Evolutionary conservation across 2,329 filamentous ascomycete species (phyloP), one percentile per base, ranked within the genome.

Genomic region (Cercospora sp.): DNA sequence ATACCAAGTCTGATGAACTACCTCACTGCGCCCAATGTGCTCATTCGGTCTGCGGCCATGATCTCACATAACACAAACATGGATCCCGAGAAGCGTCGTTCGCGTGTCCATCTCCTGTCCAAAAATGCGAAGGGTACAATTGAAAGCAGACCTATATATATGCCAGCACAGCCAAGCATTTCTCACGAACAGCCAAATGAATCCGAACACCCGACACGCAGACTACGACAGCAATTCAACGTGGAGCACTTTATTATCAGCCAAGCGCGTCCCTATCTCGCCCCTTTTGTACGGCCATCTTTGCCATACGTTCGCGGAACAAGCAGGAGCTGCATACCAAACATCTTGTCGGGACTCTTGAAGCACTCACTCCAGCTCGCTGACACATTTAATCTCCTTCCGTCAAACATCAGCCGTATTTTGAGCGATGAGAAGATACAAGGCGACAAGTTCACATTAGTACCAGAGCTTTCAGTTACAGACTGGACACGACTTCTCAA

Each of bases 201-300:
- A n/a, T 28, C 53, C 26, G 64, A 66, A 13, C 58, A 66, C 32
- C 88, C 88, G 0, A 85, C 95, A 1, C 85, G 88, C 64, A 87
- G 92, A 45, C 89, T 95, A 32, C 88, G 90, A 6, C 91, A 94
- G 80, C 86, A 94, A 10, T 95, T 95, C 85, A 96, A 96, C 77
- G 92, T 96, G 63, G 96, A 97, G 77, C 94, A 97, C 82, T 97
- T 96, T 81, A 93, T 98, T 71, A 89, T 98, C 72, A 95, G 91
- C 72, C 94, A 97, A 81, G 93, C 94, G 0, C 87, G 94, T 3
- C 94, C 94, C 0, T 97, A 97, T 79, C 84, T 97, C 16, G 90
- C 94, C 30, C 94, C 94, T 0, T 95, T 97, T 74, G 84, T 75
- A 3, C 66, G 70, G 7, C 75, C 74, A 13, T 75, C 75, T 3